phyloP scores from a whole-genome alignment of 257 asterid genomes.

The Solanum lignicaule region DNA sequence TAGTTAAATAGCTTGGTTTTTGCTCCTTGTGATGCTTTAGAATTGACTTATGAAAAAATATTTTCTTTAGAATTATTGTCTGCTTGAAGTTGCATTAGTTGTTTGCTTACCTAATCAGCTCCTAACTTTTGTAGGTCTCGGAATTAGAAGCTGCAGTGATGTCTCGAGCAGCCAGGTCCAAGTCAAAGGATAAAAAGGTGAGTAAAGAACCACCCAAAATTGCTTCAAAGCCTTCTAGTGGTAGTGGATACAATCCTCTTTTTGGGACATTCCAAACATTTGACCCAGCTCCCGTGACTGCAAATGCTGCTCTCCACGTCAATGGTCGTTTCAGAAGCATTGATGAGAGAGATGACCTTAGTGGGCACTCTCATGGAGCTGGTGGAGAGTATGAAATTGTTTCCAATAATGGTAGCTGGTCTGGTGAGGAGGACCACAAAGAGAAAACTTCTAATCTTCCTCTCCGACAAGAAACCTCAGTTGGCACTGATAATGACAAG shows the following conservation, averaged over 20 bases:
- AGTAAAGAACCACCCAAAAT: slow-evolving; percentile 58
- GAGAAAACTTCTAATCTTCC: slow-evolving; percentile 33
- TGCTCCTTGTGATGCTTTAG: neutral
- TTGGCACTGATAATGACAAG: slow-evolving; percentile 65
- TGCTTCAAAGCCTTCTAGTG: slow-evolving; percentile 51
- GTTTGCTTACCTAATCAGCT: slow-evolving; percentile 6
- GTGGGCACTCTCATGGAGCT: slow-evolving; percentile 37
- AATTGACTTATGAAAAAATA: neutral
- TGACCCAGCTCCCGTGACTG: slow-evolving; percentile 51
- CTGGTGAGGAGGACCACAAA: slow-evolving; percentile 82
- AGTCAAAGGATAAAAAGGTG: slow-evolving; percentile 69
- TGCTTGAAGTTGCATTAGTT: slow-evolving; percentile 6
- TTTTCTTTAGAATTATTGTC: neutral
- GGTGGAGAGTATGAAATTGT: slow-evolving; percentile 60
- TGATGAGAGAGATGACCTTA: slow-evolving; percentile 74
- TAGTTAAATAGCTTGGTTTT: neutral
- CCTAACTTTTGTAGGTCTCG: slow-evolving; percentile 24
- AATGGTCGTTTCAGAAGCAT: slow-evolving; percentile 80
- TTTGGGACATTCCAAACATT: slow-evolving; percentile 60
- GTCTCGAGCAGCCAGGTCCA: slow-evolving; percentile 73
- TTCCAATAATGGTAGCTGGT: slow-evolving; percentile 91
- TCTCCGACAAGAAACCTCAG: slow-evolving; percentile 31
- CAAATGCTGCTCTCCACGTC: slow-evolving; percentile 35
- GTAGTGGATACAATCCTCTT: slow-evolving; percentile 78
- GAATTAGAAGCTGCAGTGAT: slow-evolving; percentile 27